Evolutionary conservation across 2,329 filamentous ascomycete species (phyloP).

Genomic region (Cladophialophora immunda): DNA sequence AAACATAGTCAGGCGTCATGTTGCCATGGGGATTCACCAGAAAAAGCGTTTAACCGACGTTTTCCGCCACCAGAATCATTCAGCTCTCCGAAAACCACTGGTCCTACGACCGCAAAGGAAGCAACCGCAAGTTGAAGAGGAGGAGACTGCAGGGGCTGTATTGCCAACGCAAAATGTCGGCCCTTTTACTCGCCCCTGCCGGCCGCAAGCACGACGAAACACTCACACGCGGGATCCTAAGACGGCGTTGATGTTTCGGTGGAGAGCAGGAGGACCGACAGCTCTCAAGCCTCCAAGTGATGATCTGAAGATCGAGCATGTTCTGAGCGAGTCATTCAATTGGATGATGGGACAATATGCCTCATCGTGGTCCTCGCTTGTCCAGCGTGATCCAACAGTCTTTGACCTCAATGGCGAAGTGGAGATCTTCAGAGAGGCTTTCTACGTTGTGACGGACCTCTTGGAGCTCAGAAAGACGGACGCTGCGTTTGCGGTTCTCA

Average conservation of each 20-base stretch:
- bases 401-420: conserved; percentile 24
- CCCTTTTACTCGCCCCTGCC: background rate
- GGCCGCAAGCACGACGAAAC: background rate
- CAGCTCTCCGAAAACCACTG: conserved; percentile 3
- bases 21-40: conserved; percentile 15
- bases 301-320: conserved; percentile 24
- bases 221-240: conserved; percentile 3
- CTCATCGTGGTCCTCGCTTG: conserved; percentile 21
- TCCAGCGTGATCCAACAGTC: conserved; percentile 13
- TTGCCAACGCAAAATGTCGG: background rate
- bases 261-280: conserved; percentile 6
- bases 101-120: background rate
- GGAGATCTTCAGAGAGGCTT: conserved; percentile 29
- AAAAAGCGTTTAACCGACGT: conserved; percentile 19
- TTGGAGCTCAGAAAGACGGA: conserved; percentile 16
- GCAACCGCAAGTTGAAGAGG: background rate
- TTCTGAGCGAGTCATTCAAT: conserved; percentile 26
- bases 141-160: background rate
- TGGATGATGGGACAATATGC: conserved; percentile 30
- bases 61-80: conserved; percentile 9
- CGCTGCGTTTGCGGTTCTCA: conserved; percentile 26
- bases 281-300: conserved; percentile 12
- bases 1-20: conserved; percentile 20
- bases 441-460: conserved; percentile 28
- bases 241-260: conserved; percentile 14